Evolutionary conservation across 805 yeast genomes (phyloP).

Genomic region (Cyberlindnera meyerae): DNA sequence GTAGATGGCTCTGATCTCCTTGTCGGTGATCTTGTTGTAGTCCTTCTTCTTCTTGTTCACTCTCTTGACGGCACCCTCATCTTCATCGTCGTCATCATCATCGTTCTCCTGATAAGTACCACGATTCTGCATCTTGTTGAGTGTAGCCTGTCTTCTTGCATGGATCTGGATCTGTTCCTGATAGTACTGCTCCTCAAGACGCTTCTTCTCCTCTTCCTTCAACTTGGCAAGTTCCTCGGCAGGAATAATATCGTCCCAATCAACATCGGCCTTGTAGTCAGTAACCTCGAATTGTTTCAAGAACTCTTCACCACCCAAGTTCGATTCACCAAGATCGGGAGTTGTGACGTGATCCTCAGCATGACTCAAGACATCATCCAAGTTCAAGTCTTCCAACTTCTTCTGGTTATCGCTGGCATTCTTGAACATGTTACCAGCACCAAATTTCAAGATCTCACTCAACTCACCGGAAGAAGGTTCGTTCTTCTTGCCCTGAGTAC

Average conservation of each 20-base stretch:
- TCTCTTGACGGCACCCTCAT: constrained; percentile 30
- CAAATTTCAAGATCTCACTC: constrained; percentile 91
- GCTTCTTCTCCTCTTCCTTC: constrained; percentile 86
- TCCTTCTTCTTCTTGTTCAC: constrained; percentile 31
- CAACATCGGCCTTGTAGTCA: constrained; percentile 95
- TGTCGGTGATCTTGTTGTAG: constrained; percentile 63
- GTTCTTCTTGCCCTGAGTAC: constrained; percentile 40
- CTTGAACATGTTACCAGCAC: constrained; percentile 98
- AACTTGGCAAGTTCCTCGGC: constrained; percentile 84
- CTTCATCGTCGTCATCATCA: constrained; percentile 37
- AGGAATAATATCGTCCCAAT: constrained; percentile 99
- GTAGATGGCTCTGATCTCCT: constrained; percentile 82
- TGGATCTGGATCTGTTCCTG: constrained; percentile 88
- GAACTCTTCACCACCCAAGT: constrained; percentile 96
- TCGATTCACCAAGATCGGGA: constrained; percentile 96
- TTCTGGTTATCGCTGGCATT: constrained; percentile 88
- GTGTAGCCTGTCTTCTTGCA: constrained; percentile 73
- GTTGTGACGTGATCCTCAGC: constrained; percentile 97
- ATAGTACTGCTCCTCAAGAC: constrained; percentile 79
- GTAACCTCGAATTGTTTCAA: constrained; percentile 96
- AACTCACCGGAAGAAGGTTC: constrained; percentile 85
- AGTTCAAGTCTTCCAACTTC: constrained; percentile 88
- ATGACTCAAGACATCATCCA: constrained; percentile 92
- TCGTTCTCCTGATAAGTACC: constrained; percentile 37
- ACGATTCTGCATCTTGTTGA: constrained; percentile 51